Conservation (phyloP, 176 grass and related monocot species). For the Oryza glaberrima region DNA sequence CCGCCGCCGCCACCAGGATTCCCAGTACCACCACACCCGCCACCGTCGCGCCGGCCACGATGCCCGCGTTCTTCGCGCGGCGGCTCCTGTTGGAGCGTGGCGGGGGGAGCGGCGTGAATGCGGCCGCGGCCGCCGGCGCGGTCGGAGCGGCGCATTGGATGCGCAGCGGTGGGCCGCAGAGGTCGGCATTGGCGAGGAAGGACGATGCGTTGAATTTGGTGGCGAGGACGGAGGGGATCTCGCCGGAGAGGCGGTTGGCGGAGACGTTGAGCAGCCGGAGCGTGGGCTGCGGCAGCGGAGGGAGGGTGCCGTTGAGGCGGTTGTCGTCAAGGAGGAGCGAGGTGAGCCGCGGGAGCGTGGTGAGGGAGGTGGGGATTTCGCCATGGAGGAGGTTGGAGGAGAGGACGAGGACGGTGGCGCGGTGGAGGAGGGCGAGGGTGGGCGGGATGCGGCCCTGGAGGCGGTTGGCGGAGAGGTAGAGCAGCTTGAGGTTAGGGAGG, state of each 20-base stretch:
- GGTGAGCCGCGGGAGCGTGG: constrained; percentile 57
- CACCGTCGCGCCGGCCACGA: constrained; percentile 62
- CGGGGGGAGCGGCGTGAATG: constrained; percentile 54
- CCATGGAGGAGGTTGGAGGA: constrained; percentile 71
- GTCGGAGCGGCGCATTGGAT: constrained; percentile 5
- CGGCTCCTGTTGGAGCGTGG: background rate
- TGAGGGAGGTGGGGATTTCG: constrained; percentile 62
- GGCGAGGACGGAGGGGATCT: constrained; percentile 61
- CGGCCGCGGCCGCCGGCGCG: constrained; percentile 40
- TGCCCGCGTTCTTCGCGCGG: constrained; percentile 42
- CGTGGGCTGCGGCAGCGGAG: constrained; percentile 57
- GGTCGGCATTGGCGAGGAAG: constrained; percentile 55
- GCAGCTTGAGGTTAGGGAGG: constrained; percentile 78
- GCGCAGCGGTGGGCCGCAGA: constrained; percentile 68
- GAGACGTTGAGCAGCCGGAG: constrained; percentile 76
- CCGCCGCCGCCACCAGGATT: constrained; percentile 42
- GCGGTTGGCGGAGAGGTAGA: constrained; percentile 79
- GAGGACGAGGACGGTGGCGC: constrained; percentile 76
- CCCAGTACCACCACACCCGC: constrained; percentile 53
- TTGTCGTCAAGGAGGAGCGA: constrained; percentile 70
- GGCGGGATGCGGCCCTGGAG: constrained; percentile 65
- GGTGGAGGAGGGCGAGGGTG: constrained; percentile 66
- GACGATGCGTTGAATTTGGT: constrained; percentile 68
- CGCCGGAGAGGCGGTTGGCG: constrained; percentile 61
- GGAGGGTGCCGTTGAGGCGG: constrained; percentile 54